These are phyloP conservation scores for Hyaloscypha finlandica DNA, from an alignment of 495 filamentous ascomycete genomes.

Conservation along the genomic window DNA sequence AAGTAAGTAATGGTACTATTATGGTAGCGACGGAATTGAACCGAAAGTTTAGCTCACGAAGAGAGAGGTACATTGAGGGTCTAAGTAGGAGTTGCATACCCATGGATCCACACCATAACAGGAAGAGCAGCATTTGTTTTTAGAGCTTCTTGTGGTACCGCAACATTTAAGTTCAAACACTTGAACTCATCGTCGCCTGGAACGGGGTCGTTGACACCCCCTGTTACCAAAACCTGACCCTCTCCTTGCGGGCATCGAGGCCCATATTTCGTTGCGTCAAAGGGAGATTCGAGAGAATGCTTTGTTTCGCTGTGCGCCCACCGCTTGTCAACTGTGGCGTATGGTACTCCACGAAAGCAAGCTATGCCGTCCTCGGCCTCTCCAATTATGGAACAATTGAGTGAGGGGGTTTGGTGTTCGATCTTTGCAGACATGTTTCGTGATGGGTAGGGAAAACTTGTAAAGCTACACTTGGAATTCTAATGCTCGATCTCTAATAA, in stretches of 20 bases:
- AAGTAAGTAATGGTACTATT: neutral
- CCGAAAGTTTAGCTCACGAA: neutral
- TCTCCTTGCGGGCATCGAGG: constrained; percentile 10
- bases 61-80: neutral
- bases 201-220: constrained; percentile 3
- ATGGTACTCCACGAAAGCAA: constrained; percentile 20
- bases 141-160: constrained; percentile 5
- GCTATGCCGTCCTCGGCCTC: constrained; percentile 12
- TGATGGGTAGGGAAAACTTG: neutral
- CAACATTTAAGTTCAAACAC: constrained; percentile 21
- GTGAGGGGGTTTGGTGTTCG: constrained; percentile 5
- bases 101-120: constrained; percentile 26
- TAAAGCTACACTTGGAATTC: neutral
- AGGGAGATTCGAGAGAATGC: constrained; percentile 16
- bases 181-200: constrained; percentile 25
- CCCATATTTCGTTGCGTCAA: constrained; percentile 20
- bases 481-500: neutral
- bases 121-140: constrained; percentile 3
- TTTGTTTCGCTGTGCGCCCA: constrained; percentile 16
- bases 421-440: neutral
- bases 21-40: neutral
- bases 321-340: constrained; percentile 14
- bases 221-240: constrained; percentile 8
- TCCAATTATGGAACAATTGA: constrained; percentile 4
- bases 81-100: constrained; percentile 9